These are phyloP conservation scores for Candida mesenterica DNA, from an alignment of 1,139 yeast genomes.

Conservation along the genomic window DNA sequence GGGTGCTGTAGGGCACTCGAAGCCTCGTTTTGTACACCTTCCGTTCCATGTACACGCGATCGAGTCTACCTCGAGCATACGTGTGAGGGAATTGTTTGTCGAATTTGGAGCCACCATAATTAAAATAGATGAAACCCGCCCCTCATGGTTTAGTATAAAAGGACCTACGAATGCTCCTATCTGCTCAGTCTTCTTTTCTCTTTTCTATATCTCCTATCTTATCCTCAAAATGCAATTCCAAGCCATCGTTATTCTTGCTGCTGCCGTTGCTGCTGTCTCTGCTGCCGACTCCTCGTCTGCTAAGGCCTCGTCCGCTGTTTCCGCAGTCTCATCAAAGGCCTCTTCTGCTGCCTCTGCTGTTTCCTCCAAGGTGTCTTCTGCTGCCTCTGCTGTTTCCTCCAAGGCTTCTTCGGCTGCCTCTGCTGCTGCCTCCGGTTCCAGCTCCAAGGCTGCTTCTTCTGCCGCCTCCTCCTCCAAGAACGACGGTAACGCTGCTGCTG, in stretches of 20 bases:
- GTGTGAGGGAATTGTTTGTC: neutral
- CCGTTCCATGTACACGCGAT: too few species aligned
- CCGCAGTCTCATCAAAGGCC: slow-evolving; percentile 7
- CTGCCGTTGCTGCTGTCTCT: slow-evolving; percentile 11
- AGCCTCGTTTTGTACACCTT: too few species aligned
- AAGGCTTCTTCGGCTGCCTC: slow-evolving; percentile 11
- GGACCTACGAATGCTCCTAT: neutral
- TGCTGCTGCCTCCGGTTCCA: slow-evolving; percentile 6
- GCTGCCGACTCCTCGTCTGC: slow-evolving; percentile 16
- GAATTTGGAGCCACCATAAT: neutral
- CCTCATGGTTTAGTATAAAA: slow-evolving; percentile 1
- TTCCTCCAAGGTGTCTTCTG: slow-evolving; percentile 12
- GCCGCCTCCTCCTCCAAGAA: slow-evolving; percentile 15
- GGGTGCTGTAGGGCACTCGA: too few species aligned
- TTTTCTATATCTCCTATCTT: neutral
- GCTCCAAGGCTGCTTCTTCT: slow-evolving; percentile 8
- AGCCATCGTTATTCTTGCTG: slow-evolving; percentile 10
- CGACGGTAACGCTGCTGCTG: slow-evolving; percentile 14
- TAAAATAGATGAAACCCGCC: neutral
- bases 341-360: slow-evolving; percentile 10
- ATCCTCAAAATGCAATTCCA: slow-evolving; percentile 9
- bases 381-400: slow-evolving; percentile 10
- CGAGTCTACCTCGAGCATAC: too few species aligned
- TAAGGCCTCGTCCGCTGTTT: slow-evolving; percentile 10
- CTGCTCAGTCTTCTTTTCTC: neutral